Percentiles rank a stretch among this genome's conserved stretches.
phyloP scores from a whole-genome alignment of 768 basidiomycete species.

The Sistotremastrum suecicum region DNA sequence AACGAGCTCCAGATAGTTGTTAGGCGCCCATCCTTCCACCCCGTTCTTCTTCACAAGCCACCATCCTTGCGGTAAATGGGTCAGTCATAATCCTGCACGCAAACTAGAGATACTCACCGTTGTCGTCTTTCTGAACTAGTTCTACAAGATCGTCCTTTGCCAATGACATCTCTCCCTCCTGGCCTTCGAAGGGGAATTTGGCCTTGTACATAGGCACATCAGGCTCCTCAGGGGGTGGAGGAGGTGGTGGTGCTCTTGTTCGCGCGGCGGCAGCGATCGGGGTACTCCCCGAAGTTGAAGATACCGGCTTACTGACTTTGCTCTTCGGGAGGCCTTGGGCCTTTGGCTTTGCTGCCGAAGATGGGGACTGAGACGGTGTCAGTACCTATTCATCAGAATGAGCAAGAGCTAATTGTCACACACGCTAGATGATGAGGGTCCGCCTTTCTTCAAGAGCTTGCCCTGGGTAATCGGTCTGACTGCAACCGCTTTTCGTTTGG shows the following conservation, averaged over 20 bases:
- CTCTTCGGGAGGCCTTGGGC: constrained; percentile 7
- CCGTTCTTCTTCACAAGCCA: constrained; percentile 85
- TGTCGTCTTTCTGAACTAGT: constrained; percentile 81
- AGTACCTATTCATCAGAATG: neutral
- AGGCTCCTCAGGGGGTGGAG: constrained; percentile 40
- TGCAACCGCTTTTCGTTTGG: constrained; percentile 78
- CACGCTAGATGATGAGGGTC: constrained; percentile 31
- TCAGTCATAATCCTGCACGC: neutral
- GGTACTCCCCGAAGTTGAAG: constrained; percentile 22
- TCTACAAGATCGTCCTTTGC: constrained; percentile 89
- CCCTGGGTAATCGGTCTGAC: constrained; percentile 78
- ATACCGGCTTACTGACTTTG: constrained; percentile 6
- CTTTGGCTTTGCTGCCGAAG: constrained; percentile 18
- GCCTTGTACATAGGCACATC: constrained; percentile 69
- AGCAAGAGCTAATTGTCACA: constrained; percentile 2
- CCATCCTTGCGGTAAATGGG: constrained; percentile 41
- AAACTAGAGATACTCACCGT: constrained; percentile 29
- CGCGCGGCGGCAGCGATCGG: constrained; percentile 29
- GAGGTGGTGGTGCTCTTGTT: constrained; percentile 38
- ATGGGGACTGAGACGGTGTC: constrained; percentile 21
- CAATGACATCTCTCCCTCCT: constrained; percentile 83
- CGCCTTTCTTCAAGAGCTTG: constrained; percentile 63
- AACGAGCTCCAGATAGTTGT: constrained; percentile 79
- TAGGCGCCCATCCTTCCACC: constrained; percentile 88
- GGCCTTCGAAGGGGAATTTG: constrained; percentile 85